These are phyloP conservation scores for Dryas drummondii DNA, from an alignment of 306 rosid genomes.

Conservation along the genomic window DNA sequence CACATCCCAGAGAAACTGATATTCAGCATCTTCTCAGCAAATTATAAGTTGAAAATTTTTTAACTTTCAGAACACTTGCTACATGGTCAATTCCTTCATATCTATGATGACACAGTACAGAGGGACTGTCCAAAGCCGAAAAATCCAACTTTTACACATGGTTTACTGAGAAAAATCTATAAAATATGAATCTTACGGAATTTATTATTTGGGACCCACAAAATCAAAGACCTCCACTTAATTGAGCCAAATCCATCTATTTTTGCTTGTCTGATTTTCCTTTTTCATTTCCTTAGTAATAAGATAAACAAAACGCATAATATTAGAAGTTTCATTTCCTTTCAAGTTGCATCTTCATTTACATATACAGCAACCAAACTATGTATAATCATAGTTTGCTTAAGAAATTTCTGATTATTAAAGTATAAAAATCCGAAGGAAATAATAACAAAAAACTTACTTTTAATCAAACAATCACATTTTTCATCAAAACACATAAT, in stretches of 20 bases:
- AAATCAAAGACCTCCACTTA: conserved; percentile 1
- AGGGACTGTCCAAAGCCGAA: not conserved
- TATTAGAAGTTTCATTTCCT: not conserved
- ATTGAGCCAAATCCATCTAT: not conserved
- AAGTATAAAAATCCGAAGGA: not conserved
- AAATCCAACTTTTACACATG: not conserved
- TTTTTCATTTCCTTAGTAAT: not conserved
- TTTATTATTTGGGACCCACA: not conserved
- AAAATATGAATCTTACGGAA: not conserved
- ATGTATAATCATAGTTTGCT: not conserved
- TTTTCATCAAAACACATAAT: not conserved
- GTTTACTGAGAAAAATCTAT: not conserved
- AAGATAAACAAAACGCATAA: not conserved
- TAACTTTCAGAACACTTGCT: not conserved
- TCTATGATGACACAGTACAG: not conserved
- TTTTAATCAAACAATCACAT: not conserved
- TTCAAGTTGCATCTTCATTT: too few species aligned
- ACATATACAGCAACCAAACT: not conserved
- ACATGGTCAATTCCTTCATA: conserved; percentile 5
- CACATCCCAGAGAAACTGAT: not conserved
- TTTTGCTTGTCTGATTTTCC: not conserved
- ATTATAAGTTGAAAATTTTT: not conserved
- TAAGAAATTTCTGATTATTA: not conserved
- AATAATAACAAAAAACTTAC: not conserved
- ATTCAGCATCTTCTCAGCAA: not conserved